phyloP scores from a whole-genome alignment of 176 grass and related monocot genomes.

The Musa schizocarpa region DNA sequence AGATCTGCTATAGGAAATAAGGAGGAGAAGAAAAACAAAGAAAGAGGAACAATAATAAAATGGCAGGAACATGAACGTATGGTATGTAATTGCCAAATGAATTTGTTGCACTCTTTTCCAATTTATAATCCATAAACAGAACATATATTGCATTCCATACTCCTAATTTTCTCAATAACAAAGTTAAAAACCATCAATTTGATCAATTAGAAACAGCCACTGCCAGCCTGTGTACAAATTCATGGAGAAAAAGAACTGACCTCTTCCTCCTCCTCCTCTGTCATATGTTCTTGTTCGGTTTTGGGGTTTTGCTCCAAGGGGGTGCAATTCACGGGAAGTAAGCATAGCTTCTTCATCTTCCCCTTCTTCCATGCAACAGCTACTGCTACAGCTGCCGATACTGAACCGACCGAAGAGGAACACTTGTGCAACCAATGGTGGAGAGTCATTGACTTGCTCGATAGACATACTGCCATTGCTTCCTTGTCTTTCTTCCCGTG shows the following conservation, averaged over 20 bases:
- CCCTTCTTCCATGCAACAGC: background rate
- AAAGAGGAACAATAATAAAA: background rate
- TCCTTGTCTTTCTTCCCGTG: background rate
- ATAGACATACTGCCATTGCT: background rate
- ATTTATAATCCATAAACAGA: background rate
- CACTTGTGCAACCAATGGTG: background rate
- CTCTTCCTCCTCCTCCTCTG: background rate
- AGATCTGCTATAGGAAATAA: too few relatives aligned
- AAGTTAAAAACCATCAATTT: background rate
- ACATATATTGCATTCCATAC: background rate
- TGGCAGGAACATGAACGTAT: background rate
- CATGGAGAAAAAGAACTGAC: background rate
- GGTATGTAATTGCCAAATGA: too few relatives aligned
- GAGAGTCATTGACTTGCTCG: background rate
- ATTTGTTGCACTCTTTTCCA: background rate
- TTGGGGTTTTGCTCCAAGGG: background rate
- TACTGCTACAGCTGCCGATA: background rate
- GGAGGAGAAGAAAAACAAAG: background rate
- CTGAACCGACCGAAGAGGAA: background rate
- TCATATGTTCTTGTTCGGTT: background rate
- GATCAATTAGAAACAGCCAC: background rate
- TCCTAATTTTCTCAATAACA: background rate
- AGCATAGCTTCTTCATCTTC: conserved; percentile 2
- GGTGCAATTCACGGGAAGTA: background rate
- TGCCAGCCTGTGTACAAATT: too few relatives aligned